Evolutionary conservation across 805 yeast species (phyloP).

Genomic region (Scheffersomyces ergatensis): DNA sequence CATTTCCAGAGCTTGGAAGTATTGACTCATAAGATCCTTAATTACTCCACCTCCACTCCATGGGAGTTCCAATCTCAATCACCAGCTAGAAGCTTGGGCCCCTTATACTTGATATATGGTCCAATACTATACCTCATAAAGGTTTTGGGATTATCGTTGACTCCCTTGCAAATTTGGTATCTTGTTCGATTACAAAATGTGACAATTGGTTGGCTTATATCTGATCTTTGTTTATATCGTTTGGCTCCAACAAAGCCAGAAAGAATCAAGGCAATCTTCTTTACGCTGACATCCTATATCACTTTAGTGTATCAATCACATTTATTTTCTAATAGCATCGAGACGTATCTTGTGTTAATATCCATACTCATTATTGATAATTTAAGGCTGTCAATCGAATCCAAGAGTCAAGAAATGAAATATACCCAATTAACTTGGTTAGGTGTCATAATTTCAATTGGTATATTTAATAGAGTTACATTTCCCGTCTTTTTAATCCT

Average conservation of each 20-base stretch:
- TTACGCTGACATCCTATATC: conserved; percentile 60
- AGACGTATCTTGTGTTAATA: conserved; percentile 56
- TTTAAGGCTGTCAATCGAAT: conserved; percentile 24
- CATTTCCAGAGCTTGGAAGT: conserved; percentile 91
- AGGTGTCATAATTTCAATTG: conserved; percentile 58
- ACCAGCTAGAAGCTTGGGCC: conserved; percentile 72
- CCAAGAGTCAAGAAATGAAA: conserved; percentile 2
- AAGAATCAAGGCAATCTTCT: conserved; percentile 45
- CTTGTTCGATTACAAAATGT: conserved; percentile 51
- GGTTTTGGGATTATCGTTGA: conserved; percentile 31
- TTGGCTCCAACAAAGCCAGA: conserved; percentile 51
- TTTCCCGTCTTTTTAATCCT: conserved; percentile 71
- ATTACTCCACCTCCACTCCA: conserved; percentile 49
- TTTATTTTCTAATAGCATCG: conserved; percentile 85
- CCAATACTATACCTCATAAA: conserved; percentile 48
- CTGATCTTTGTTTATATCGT: conserved; percentile 43
- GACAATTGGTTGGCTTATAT: conserved; percentile 32
- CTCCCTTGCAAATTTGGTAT: conserved; percentile 53
- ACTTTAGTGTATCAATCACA: conserved; percentile 81
- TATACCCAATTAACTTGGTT: conserved; percentile 17
- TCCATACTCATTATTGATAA: conserved; percentile 49
- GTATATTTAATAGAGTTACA: conserved; percentile 82
- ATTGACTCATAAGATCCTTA: conserved; percentile 47
- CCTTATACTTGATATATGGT: conserved; percentile 66
- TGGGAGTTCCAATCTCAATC: conserved; percentile 73